phyloP scores from a whole-genome alignment of 2,329 filamentous ascomycete species.

The Aureobasidium vineae region DNA sequence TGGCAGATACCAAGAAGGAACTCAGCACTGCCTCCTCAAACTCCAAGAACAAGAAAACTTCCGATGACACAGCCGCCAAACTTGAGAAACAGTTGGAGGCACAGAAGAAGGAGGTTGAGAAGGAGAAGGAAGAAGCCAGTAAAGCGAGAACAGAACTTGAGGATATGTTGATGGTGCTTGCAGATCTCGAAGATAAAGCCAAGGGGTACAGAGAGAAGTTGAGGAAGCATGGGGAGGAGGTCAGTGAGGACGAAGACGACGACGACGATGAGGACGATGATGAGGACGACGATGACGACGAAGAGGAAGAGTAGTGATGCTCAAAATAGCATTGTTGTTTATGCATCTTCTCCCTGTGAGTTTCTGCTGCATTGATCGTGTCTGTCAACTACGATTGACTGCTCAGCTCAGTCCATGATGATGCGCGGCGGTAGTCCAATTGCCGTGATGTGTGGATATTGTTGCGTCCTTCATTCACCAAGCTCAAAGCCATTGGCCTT shows the following conservation, averaged over 20 bases:
- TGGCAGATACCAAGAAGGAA: slow-evolving; percentile 19
- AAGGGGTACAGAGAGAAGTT: slow-evolving; percentile 33
- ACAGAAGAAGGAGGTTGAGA: slow-evolving; percentile 39
- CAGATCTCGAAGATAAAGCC: slow-evolving; percentile 49
- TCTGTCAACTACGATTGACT: too few species aligned
- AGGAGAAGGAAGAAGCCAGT: slow-evolving; percentile 42
- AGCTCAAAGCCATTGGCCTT: too few species aligned
- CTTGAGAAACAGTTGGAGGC: slow-evolving; percentile 27
- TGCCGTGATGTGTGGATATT: too few species aligned
- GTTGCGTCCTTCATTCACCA: too few species aligned
- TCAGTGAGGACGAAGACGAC: slow-evolving; percentile 36
- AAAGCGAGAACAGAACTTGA: slow-evolving; percentile 47
- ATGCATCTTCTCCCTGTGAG: background rate
- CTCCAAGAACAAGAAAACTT: slow-evolving; percentile 19
- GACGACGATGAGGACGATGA: slow-evolving; percentile 36
- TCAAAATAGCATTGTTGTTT: background rate
- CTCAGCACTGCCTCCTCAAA: background rate
- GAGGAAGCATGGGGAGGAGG: slow-evolving; percentile 35
- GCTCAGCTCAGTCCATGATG: too few species aligned
- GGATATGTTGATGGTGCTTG: slow-evolving; percentile 49
- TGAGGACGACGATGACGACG: slow-evolving; percentile 34
- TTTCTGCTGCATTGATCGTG: too few species aligned
- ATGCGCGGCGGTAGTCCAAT: too few species aligned
- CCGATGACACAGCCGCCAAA: slow-evolving; percentile 8
- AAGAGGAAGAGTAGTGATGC: slow-evolving; percentile 28